Evolutionary conservation across 2,329 filamentous ascomycete genomes (phyloP), one percentile per base, ranked within the genome.

Genomic region (Rhytidhysteron rufulum): DNA sequence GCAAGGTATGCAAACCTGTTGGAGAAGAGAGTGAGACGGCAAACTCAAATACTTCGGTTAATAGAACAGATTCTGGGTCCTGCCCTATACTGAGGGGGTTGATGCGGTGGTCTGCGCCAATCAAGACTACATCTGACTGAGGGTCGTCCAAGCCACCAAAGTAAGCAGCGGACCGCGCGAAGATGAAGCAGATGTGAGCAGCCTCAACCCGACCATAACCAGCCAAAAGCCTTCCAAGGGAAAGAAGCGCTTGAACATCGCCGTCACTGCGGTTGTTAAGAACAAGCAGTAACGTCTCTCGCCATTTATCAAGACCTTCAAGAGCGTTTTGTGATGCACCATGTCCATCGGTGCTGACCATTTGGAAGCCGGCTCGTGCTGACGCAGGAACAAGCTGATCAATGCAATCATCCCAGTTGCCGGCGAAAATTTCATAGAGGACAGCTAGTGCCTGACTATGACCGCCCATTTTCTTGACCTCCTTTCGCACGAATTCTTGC

Each of bases 41-140:
- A 62, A 88, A 97, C 62, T 99, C 93, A 56, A 94, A 97, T 0
- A 95, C 82, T 63, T 99, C 93, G 31, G 88, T 97, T n/a, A 98
- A 77, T 37, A 96, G 73, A n/a, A 96, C 79, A 4, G 88, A 79
- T 58, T 97, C 89, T 5, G 86, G 77, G 54, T 97, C 89, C 48
- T 84, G 81, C 39, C 83, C 82, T 47, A 90, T 84, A 37, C 87
- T 82, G 37, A 83, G 78, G 5, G 81, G 77, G 44, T 85, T 78
- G 34, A 78, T 79, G 43, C 79, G 76, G 63, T 95, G 88, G 60
- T 97, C 87, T 11, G 85, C 85, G 13, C 93, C 91, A 17, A 98
- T 73, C 6, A 97, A 78, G 5, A 93, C 86, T 51, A 97, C 85
- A 54, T 84, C 82, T 3, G 85, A 78, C 33, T 81, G 80, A 1